Evolutionary conservation across 768 basidiomycete species (phyloP), one percentile per base, ranked within the genome.

Genomic region (Suillus sp.): DNA sequence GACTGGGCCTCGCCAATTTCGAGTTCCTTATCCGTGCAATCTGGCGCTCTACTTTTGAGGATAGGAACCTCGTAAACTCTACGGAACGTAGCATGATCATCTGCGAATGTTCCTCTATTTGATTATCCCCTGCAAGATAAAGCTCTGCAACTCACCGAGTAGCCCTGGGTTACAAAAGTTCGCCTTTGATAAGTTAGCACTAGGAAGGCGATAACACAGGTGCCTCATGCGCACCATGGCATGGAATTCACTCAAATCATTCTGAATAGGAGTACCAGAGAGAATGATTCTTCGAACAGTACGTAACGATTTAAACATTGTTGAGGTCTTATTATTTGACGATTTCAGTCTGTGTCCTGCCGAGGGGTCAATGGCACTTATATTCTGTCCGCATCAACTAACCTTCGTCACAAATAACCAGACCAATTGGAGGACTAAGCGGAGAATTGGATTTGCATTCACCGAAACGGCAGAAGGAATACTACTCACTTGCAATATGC

Each of bases 381-480:
- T 30, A 43, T 43, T 1, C 0, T 27, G 6, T 5, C 5, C 43
- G 10, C 5, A 45, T 16, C 14, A 8, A 58, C 73, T 18, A 32
- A 84, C 95, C 96, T 84, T 99, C 97, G 71, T 99, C 97, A 68
- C 96, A 99, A 25, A 99, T 81, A 65, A 99, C 90, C 4, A 99
- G 78, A 9, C 93, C 97, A 65, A 99, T 92, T 1, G 93, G 91
- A 22, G 96, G 96, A 57, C 92, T 93, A 65, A 8, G 42, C 27
- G 8, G 5, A 63, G 43, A 14, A 51, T 53, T 5, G 2, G 18
- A 7, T 25, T 25, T 8, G 3, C 3, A 57, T 16, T 32, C 3
- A 30, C 34, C 16, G 34, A 8, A 37, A 11, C 18, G 51, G 34
- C 14, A 27, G 30, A 30, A 59, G 3, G 0, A 18, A 58, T 64